Evolutionary conservation across 495 filamentous ascomycete species (phyloP).

Genomic region (Hypoxylon subgilvum): DNA sequence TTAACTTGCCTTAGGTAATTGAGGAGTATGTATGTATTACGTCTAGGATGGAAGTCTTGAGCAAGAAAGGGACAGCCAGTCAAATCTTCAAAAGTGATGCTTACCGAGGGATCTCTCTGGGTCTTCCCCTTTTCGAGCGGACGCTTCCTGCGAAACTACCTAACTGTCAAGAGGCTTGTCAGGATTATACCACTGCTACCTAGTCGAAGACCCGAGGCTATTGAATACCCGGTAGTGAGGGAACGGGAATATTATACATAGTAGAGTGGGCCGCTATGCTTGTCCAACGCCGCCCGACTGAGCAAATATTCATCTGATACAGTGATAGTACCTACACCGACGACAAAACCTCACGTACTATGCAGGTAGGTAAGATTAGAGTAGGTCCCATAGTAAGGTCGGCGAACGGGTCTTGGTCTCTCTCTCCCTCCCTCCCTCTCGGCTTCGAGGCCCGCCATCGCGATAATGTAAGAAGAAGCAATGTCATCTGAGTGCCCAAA

Average conservation of each 20-base stretch:
- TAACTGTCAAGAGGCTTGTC: neutral
- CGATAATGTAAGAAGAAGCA: conserved; percentile 22
- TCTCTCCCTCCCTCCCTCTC: conserved; percentile 3
- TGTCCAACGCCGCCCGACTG: neutral
- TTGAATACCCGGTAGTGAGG: conserved; percentile 17
- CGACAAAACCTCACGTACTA: neutral
- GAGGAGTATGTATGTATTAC: conserved; percentile 1
- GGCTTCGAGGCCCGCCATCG: conserved; percentile 26
- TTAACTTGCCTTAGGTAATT: neutral
- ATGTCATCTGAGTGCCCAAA: conserved; percentile 23
- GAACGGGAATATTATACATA: conserved; percentile 8
- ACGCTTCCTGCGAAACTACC: conserved; percentile 2
- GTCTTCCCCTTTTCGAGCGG: conserved; percentile 9
- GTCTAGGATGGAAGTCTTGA: conserved; percentile 3
- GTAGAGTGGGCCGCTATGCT: neutral
- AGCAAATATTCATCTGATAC: conserved; percentile 24
- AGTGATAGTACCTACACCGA: neutral
- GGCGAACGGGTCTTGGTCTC: neutral
- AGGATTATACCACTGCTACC: conserved; percentile 6
- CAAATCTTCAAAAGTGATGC: neutral
- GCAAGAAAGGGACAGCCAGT: neutral
- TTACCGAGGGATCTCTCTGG: neutral
- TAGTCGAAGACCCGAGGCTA: conserved; percentile 12
- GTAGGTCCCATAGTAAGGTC: conserved; percentile 12
- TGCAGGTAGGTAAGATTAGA: conserved; percentile 7